Evolutionary conservation across 169 alveolate species (phyloP).

Genomic region (Babesia ovata): DNA sequence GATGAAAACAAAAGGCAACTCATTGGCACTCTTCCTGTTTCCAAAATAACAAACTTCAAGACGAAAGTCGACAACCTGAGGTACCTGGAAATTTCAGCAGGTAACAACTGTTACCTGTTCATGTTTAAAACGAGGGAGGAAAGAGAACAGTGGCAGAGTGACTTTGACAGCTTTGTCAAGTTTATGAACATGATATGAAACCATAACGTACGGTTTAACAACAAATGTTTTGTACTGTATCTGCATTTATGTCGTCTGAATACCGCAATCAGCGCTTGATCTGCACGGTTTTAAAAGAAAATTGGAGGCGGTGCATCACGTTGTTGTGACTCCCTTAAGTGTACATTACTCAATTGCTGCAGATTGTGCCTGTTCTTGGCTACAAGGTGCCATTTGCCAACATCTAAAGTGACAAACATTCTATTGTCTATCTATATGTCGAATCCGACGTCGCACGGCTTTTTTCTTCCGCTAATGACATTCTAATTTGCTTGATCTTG

Average conservation of each 20-base stretch:
- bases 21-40: conserved; percentile 39
- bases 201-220: too few relatives aligned
- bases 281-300: too few relatives aligned
- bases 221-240: too few relatives aligned
- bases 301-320: too few relatives aligned
- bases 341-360: too few relatives aligned
- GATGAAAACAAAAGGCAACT: conserved; percentile 69
- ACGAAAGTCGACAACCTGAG: conserved; percentile 73
- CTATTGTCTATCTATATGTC: not conserved
- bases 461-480: conserved; percentile 40
- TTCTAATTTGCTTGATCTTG: conserved; percentile 67
- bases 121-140: conserved; percentile 75
- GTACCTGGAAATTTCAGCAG: conserved; percentile 71
- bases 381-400: too few relatives aligned
- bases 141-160: conserved; percentile 77
- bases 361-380: too few relatives aligned
- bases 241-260: too few relatives aligned
- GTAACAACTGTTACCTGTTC: conserved; percentile 68
- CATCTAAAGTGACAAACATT: not conserved
- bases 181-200: conserved; percentile 40
- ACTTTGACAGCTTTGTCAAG: conserved; percentile 71
- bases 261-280: too few relatives aligned
- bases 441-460: not conserved
- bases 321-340: too few relatives aligned
- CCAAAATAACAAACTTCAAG: conserved; percentile 67